Evolutionary conservation across 2,329 filamentous ascomycete genomes (phyloP).

Genomic region (Penicillium nordicum): DNA sequence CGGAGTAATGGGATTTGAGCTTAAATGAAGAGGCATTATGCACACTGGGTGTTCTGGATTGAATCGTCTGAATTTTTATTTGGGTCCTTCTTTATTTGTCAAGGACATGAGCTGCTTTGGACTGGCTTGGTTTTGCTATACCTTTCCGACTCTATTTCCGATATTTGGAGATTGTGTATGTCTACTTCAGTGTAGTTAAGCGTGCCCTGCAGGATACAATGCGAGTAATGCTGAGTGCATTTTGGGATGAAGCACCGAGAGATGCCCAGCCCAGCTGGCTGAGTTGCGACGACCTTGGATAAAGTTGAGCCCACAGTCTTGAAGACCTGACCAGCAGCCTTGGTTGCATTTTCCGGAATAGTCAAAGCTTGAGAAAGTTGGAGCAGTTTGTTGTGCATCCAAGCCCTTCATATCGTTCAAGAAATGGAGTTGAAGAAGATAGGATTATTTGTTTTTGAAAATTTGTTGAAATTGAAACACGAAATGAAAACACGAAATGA

Average conservation of each 20-base stretch:
- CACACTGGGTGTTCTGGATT: slow-evolving; percentile 2
- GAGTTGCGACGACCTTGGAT: background rate
- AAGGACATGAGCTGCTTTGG: background rate
- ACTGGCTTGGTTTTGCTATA: background rate
- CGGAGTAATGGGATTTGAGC: background rate
- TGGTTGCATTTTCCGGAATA: background rate
- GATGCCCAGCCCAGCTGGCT: background rate
- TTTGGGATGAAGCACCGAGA: background rate
- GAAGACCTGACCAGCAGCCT: background rate
- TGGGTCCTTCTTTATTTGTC: no score
- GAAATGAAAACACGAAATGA: background rate
- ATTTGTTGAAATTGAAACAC: background rate
- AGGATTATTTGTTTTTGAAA: background rate
- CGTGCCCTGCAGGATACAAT: background rate
- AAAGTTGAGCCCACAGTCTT: background rate
- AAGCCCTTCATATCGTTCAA: background rate
- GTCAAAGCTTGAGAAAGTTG: background rate
- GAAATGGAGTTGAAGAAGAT: background rate
- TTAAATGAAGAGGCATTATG: background rate
- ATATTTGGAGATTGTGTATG: background rate
- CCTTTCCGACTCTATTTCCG: background rate
- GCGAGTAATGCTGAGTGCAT: background rate
- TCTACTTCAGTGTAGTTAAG: background rate
- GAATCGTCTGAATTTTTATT: background rate
- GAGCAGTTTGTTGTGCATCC: background rate